phyloP scores from a whole-genome alignment of 1,284 basidiomycete genomes.

The Apiotrichum porosum region DNA sequence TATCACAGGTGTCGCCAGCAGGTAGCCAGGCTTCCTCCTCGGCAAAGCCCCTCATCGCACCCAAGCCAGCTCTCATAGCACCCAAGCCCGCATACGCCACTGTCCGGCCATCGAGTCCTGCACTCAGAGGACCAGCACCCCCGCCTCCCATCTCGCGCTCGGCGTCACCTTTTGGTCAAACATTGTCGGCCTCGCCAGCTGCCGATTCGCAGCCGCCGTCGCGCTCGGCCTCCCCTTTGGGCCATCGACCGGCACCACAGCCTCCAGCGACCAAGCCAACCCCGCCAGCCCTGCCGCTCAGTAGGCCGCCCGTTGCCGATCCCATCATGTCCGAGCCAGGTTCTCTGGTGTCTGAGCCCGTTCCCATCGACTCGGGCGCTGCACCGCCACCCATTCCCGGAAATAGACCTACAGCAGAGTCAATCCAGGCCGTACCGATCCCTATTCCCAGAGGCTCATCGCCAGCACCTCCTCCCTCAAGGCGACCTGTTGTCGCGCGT shows the following conservation, averaged over 20 bases:
- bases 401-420: not conserved
- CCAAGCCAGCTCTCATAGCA: not conserved
- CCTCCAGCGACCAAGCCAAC: constrained; percentile 11
- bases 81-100: not conserved
- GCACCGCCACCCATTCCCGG: constrained; percentile 6
- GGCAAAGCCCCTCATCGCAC: not conserved
- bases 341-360: not conserved
- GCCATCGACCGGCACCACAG: not conserved
- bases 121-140: not conserved
- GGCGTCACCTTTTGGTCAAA: no score
- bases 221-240: not conserved
- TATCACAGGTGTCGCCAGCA: no score
- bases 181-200: not conserved
- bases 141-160: not conserved
- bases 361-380: not conserved
- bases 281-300: not conserved
- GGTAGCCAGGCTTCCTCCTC: no score
- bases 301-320: no score
- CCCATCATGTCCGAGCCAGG: no score
- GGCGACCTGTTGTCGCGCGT: not conserved
- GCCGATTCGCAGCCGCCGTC: no score
- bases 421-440: not conserved
- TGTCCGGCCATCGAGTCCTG: not conserved
- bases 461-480: not conserved
- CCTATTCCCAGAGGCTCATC: not conserved